A percentile compares a stretch with the other conserved stretches of the same genome.
Evolutionary conservation across 2,329 filamentous ascomycete genomes (phyloP).

Genomic region (Pleochaeta shiraiana): DNA sequence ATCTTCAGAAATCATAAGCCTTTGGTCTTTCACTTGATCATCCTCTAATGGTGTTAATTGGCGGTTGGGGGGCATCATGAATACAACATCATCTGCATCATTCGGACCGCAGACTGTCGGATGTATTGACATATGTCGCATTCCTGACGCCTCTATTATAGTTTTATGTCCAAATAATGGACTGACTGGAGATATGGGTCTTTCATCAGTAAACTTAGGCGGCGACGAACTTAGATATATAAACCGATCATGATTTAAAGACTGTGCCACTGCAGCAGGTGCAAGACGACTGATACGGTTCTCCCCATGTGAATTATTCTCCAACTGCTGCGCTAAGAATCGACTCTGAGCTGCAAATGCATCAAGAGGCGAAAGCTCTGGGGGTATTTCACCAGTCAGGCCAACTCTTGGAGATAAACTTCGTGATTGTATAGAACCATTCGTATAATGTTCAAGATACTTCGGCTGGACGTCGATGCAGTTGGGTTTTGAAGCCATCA

Average conservation of each 20-base stretch:
- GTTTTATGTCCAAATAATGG: slow-evolving; percentile 28
- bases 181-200: slow-evolving; percentile 15
- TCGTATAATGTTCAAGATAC: slow-evolving; percentile 13
- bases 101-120: slow-evolving; percentile 38
- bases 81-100: slow-evolving; percentile 4
- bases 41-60: slow-evolving; percentile 3
- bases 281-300: slow-evolving; percentile 69
- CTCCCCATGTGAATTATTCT: slow-evolving; percentile 52
- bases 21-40: slow-evolving; percentile 11
- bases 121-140: slow-evolving; percentile 50
- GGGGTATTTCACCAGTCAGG: slow-evolving; percentile 61
- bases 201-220: slow-evolving; percentile 29
- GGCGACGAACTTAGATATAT: slow-evolving; percentile 64
- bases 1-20: slow-evolving; percentile 7
- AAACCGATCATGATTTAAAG: slow-evolving; percentile 54
- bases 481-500: slow-evolving; percentile 16
- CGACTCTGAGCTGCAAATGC: slow-evolving; percentile 86
- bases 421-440: slow-evolving; percentile 12
- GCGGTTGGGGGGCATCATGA: slow-evolving; percentile 6
- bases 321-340: slow-evolving; percentile 65
- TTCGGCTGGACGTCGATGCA: slow-evolving; percentile 17
- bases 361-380: slow-evolving; percentile 82
- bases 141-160: slow-evolving; percentile 30
- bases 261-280: slow-evolving; percentile 61
- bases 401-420: slow-evolving; percentile 46